Conservation (phyloP, 345 rosid genomes). For the Lepidium africanum region DNA sequence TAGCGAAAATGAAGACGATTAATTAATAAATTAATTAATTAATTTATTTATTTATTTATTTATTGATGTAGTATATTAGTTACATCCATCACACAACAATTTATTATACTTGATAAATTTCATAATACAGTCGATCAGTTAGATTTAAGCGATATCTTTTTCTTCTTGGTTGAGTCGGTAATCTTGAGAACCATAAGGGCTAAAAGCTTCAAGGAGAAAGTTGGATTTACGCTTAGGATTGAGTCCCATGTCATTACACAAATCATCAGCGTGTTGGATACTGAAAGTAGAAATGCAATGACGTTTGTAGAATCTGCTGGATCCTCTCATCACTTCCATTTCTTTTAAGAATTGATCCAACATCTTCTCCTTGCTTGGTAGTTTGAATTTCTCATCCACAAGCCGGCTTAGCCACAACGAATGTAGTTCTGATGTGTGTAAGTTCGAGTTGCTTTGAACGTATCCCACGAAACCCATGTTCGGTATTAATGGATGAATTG, state of each 20-base stretch:
- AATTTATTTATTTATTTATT: too few species aligned
- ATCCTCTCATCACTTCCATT: constrained; percentile 47
- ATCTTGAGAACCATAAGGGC: constrained; percentile 66
- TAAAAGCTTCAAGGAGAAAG: constrained; percentile 62
- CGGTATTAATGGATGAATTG: constrained; percentile 75
- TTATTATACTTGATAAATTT: background rate
- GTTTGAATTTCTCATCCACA: constrained; percentile 45
- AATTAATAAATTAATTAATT: too few species aligned
- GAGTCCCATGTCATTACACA: constrained; percentile 82
- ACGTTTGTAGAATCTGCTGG: constrained; percentile 69
- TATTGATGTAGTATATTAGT: too few species aligned
- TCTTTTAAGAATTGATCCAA: constrained; percentile 46
- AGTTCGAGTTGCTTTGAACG: constrained; percentile 66
- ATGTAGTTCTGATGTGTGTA: constrained; percentile 75
- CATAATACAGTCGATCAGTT: background rate
- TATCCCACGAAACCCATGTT: constrained; percentile 76
- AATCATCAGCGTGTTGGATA: constrained; percentile 74
- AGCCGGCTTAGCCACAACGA: constrained; percentile 65
- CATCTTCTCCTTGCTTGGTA: constrained; percentile 66
- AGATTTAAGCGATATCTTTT: background rate
- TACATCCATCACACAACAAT: too few species aligned
- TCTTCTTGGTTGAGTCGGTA: constrained; percentile 25
- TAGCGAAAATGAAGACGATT: too few species aligned
- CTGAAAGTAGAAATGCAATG: constrained; percentile 89
- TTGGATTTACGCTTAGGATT: constrained; percentile 58